These are phyloP conservation scores for Guyanaporus albipodus DNA, from an alignment of 768 basidiomycete species.

Conservation along the genomic window DNA sequence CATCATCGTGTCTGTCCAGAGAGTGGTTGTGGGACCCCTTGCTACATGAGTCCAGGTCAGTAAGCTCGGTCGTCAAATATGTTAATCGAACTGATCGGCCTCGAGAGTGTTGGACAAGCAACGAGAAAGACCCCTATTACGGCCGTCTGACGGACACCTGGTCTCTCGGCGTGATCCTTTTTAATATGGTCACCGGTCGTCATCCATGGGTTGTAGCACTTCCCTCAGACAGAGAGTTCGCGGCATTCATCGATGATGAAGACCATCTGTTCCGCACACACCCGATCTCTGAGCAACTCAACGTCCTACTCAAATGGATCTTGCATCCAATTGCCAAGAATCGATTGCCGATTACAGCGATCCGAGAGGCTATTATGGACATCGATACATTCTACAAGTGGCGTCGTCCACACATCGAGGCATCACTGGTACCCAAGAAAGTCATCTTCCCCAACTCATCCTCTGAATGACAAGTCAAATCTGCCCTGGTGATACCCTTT, in stretches of 20 bases:
- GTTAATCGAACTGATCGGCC: not conserved
- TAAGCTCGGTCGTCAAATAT: not conserved
- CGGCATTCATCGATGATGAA: not conserved
- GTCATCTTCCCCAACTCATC: no score
- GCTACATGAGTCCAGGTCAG: constrained; percentile 1
- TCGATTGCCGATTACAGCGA: not conserved
- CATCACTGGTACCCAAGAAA: no score
- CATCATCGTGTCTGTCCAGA: not conserved
- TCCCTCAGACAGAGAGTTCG: not conserved
- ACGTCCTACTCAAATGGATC: not conserved
- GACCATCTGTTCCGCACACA: constrained; percentile 1
- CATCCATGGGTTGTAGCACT: constrained; percentile 4
- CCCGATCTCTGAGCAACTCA: constrained; percentile 6
- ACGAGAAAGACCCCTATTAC: constrained; percentile 25
- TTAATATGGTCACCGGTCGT: constrained; percentile 67
- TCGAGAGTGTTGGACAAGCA: constrained; percentile 53
- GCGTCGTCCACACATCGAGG: no score
- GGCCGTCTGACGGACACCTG: constrained; percentile 48
- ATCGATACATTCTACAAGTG: not conserved
- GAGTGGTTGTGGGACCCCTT: not conserved
- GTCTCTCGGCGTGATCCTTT: constrained; percentile 76
- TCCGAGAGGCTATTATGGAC: not conserved
- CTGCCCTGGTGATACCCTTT: not conserved
- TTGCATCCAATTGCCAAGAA: not conserved
- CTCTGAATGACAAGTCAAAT: no score